A percentile compares a stretch with the other conserved stretches of the same genome.
Conservation (phyloP, 2,329 filamentous ascomycete species). For the Nemania bipapillata region DNA sequence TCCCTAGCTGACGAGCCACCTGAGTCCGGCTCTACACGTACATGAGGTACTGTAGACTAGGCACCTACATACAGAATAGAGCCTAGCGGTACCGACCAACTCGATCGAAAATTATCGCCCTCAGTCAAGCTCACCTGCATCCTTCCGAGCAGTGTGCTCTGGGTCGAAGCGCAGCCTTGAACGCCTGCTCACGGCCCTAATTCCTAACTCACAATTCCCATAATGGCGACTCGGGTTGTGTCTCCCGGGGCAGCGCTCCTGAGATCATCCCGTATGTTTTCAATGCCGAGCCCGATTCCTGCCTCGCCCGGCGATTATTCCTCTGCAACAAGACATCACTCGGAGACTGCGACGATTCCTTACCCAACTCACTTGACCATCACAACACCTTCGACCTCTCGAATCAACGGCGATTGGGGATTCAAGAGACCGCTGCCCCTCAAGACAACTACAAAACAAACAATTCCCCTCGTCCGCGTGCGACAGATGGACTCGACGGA, state of each 20-base stretch:
- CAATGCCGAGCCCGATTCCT: constrained; percentile 80
- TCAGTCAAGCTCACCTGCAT: constrained; percentile 6
- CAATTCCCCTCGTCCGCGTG: constrained; percentile 80
- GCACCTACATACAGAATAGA: no score
- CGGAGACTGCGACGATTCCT: constrained; percentile 76
- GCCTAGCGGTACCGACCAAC: constrained; percentile 1
- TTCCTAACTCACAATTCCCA: constrained; percentile 34
- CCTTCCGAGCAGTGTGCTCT: constrained; percentile 8
- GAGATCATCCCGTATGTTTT: constrained; percentile 88
- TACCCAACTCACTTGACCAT: constrained; percentile 88
- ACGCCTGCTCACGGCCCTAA: constrained; percentile 34
- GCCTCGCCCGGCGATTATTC: constrained; percentile 65
- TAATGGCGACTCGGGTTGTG: constrained; percentile 53
- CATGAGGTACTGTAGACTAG: background rate
- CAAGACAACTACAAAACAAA: constrained; percentile 76
- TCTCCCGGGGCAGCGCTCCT: constrained; percentile 76
- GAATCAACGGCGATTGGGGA: constrained; percentile 87
- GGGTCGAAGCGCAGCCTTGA: constrained; percentile 17
- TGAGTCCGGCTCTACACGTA: no score
- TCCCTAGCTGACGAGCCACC: no score
- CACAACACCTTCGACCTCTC: constrained; percentile 77
- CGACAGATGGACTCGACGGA: constrained; percentile 84
- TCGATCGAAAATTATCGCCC: constrained; percentile 35
- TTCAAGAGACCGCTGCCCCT: constrained; percentile 85
- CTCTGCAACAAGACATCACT: constrained; percentile 62